Conservation (phyloP, 768 basidiomycete species). For the Plicaturopsis crispa region DNA sequence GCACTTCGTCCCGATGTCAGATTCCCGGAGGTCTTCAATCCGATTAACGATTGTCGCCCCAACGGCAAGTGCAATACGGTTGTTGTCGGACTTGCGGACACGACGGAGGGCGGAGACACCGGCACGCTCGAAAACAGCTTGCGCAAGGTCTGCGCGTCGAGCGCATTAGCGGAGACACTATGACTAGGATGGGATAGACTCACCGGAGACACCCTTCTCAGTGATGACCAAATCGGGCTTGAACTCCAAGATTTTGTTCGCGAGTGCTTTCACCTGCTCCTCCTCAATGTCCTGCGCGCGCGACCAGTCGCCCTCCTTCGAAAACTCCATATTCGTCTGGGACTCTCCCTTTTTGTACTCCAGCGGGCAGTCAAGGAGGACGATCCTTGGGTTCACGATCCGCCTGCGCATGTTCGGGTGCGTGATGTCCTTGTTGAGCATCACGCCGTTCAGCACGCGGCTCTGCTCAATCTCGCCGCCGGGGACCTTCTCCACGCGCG, state of each 20-base stretch:
- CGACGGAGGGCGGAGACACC: slow-evolving; percentile 92
- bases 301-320: slow-evolving; percentile 90
- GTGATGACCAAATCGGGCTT: slow-evolving; percentile 94
- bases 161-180: not conserved
- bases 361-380: slow-evolving; percentile 88
- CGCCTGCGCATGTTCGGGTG: slow-evolving; percentile 94
- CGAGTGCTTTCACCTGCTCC: slow-evolving; percentile 88
- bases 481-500: slow-evolving; percentile 94
- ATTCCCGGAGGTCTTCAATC: slow-evolving; percentile 87
- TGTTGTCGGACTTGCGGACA: slow-evolving; percentile 99
- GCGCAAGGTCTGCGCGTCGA: slow-evolving; percentile 68
- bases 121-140: slow-evolving; percentile 80
- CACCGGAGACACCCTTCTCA: slow-evolving; percentile 96
- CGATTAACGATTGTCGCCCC: slow-evolving; percentile 97
- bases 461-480: slow-evolving; percentile 97
- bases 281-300: slow-evolving; percentile 92
- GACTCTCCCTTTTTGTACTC: slow-evolving; percentile 99
- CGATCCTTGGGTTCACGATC: slow-evolving; percentile 83
- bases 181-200: slow-evolving; percentile 17
- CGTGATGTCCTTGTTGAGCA: slow-evolving; percentile 98
- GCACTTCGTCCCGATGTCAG: slow-evolving; percentile 88
- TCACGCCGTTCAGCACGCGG: slow-evolving; percentile 79
- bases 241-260: slow-evolving; percentile 81
- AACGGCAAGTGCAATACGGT: slow-evolving; percentile 91
- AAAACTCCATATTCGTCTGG: slow-evolving; percentile 98